A percentile compares a stretch with the other conserved stretches of the same genome.
Conservation (phyloP, 768 basidiomycete species). For the Lactarius hatsudake region DNA sequence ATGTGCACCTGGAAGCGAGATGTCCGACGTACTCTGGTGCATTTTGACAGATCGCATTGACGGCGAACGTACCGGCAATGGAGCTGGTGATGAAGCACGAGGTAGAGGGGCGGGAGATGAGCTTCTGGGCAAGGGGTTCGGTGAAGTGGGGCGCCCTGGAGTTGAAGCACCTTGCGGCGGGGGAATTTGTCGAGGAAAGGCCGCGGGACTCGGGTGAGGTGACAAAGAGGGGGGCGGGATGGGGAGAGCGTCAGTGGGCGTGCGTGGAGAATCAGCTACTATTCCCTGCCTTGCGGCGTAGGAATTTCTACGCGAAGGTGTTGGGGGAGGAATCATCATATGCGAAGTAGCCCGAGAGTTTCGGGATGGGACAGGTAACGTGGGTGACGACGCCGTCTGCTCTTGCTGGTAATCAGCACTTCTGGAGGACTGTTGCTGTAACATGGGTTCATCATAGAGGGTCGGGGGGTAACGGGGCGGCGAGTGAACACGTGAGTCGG, state of each 20-base stretch:
- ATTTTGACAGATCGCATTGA: conserved; percentile 14
- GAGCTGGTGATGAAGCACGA: conserved; percentile 16
- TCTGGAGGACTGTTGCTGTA: conserved; percentile 11
- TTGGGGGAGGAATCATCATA: neutral
- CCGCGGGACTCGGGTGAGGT: conserved; percentile 15
- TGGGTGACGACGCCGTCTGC: conserved; percentile 6
- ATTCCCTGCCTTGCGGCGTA: neutral
- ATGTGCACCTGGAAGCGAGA: conserved; percentile 23
- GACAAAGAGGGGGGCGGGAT: conserved; percentile 20
- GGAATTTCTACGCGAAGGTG: neutral
- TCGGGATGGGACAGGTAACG: conserved; percentile 14
- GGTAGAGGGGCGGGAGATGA: conserved; percentile 21
- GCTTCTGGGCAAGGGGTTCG: conserved; percentile 17
- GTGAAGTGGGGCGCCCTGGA: conserved; percentile 15
- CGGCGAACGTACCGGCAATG: conserved; percentile 23
- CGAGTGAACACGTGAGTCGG: neutral
- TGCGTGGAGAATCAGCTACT: conserved; percentile 4
- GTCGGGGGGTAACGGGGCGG: conserved; percentile 18
- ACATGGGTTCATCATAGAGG: conserved; percentile 17
- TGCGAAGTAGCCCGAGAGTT: conserved; percentile 3
- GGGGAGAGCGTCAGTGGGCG: conserved; percentile 12
- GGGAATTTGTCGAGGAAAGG: conserved; percentile 4
- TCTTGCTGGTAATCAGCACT: conserved; percentile 1
- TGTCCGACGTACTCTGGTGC: conserved; percentile 10
- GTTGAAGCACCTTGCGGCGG: conserved; percentile 6